Evolutionary conservation across 257 asterid species (phyloP).

Genomic region (Paraleonurus japonicus): DNA sequence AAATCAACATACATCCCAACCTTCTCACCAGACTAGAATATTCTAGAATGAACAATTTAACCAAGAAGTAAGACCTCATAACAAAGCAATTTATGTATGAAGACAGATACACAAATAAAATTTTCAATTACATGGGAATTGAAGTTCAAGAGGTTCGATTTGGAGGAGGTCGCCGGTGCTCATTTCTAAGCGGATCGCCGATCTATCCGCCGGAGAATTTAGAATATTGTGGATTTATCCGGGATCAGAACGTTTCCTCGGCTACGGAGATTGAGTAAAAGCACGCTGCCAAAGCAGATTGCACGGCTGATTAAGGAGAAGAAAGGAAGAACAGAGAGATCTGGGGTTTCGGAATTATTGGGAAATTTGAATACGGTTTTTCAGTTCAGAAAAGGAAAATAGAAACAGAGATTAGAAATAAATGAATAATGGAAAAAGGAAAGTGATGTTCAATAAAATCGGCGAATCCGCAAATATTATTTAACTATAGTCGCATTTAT

Average conservation of each 20-base stretch:
- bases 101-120: background rate
- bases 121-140: conserved; percentile 49
- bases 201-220: conserved; percentile 30
- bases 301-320: conserved; percentile 14
- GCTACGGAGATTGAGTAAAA: conserved; percentile 7
- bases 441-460: conserved; percentile 20
- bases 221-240: background rate
- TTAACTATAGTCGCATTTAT: conserved; percentile 3
- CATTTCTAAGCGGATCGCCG: conserved; percentile 43
- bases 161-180: conserved; percentile 55
- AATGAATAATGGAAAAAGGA: conserved; percentile 19
- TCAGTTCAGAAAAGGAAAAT: conserved; percentile 12
- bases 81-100: conserved; percentile 4
- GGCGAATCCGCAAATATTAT: background rate
- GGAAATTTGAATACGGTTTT: conserved; percentile 24
- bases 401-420: background rate
- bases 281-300: conserved; percentile 4
- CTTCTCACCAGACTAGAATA: conserved; percentile 15
- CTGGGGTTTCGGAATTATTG: conserved; percentile 31
- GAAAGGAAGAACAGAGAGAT: conserved; percentile 28
- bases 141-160: conserved; percentile 53
- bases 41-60: conserved; percentile 21
- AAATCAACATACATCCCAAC: conserved; percentile 20
- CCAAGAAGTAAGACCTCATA: background rate
- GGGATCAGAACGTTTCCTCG: conserved; percentile 19